Conservation (phyloP, 768 basidiomycete species). For the Fistulinella prunicolor region DNA sequence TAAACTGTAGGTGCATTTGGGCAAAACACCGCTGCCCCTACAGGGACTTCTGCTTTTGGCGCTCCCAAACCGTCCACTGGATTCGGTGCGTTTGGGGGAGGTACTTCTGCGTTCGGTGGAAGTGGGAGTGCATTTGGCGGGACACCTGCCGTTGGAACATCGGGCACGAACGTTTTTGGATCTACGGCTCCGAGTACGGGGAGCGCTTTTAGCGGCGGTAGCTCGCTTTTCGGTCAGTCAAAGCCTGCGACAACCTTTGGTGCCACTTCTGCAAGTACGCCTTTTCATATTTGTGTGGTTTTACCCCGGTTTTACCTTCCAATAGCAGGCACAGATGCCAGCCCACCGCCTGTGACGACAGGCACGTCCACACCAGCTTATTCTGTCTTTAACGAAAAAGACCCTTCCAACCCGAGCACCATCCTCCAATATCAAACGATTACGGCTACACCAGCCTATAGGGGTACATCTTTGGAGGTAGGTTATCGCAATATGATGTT, state of each 20-base stretch:
- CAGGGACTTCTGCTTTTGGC: conserved; percentile 52
- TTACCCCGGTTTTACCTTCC: conserved; percentile 11
- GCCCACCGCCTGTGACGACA: conserved; percentile 56
- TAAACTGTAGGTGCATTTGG: conserved; percentile 39
- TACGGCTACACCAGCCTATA: conserved; percentile 74
- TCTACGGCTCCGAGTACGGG: conserved; percentile 29
- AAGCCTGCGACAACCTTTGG: conserved; percentile 47
- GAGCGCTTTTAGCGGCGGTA: conserved; percentile 43
- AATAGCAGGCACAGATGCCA: conserved; percentile 35
- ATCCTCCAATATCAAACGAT: conserved; percentile 80
- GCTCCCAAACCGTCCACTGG: conserved; percentile 67
- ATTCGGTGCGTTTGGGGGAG: conserved; percentile 73
- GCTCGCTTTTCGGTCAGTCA: conserved; percentile 58
- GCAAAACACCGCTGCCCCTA: conserved; percentile 35
- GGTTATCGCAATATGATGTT: conserved; percentile 14
- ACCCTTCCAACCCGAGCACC: conserved; percentile 41
- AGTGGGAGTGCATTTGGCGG: conserved; percentile 42
- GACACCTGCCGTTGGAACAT: conserved; percentile 27
- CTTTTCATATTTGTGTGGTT: not conserved
- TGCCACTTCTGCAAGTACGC: conserved; percentile 33
- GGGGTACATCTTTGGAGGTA: conserved; percentile 76
- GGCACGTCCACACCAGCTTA: conserved; percentile 71
- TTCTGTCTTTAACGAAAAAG: conserved; percentile 61
- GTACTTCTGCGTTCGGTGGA: conserved; percentile 50
- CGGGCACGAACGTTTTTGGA: conserved; percentile 35